A percentile compares a stretch with the other conserved stretches of the same genome.
Evolutionary conservation across 768 basidiomycete species (phyloP).

Genomic region (Rhizopogon sp.): DNA sequence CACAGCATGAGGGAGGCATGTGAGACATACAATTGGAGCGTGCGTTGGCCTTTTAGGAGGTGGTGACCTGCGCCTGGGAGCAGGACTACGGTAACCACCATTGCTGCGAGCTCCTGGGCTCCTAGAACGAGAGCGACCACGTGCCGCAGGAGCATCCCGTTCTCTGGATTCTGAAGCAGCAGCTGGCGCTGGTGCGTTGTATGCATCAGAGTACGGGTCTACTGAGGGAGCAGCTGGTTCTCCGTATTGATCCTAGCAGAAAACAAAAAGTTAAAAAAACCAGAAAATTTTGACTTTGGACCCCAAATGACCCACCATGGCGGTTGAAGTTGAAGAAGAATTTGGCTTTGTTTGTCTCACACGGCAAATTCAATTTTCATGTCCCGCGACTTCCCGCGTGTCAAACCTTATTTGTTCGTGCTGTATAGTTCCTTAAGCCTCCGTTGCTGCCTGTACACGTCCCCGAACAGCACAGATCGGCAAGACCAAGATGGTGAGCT

Average conservation of each 20-base stretch:
- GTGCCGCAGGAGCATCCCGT: conserved; percentile 49
- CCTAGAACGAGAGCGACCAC: conserved; percentile 73
- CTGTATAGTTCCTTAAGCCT: conserved; percentile 72
- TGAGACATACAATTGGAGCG: conserved; percentile 63
- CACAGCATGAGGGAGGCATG: conserved; percentile 8
- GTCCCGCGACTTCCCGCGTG: conserved; percentile 11
- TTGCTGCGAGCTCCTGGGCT: conserved; percentile 50
- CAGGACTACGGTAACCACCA: conserved; percentile 50
- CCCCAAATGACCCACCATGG: conserved; percentile 54
- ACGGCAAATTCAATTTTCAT: conserved; percentile 20
- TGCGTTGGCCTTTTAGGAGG: conserved; percentile 61
- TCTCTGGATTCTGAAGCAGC: conserved; percentile 41
- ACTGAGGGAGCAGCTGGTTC: conserved; percentile 54
- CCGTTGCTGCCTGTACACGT: conserved; percentile 29
- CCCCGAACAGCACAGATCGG: conserved; percentile 47
- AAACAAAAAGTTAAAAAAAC: conserved; percentile 4
- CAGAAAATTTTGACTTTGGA: conserved; percentile 1
- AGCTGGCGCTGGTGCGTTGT: conserved; percentile 58
- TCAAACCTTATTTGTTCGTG: conserved; percentile 32
- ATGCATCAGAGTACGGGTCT: conserved; percentile 82
- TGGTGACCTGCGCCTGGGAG: conserved; percentile 52
- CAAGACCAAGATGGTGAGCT: conserved; percentile 82
- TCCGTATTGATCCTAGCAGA: conserved; percentile 50
- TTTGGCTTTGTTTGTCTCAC: conserved; percentile 43
- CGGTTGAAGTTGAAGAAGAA: conserved; percentile 47